Evolutionary conservation across 1,139 yeast genomes (phyloP).

Genomic region (Lipomyces yarrowii): DNA sequence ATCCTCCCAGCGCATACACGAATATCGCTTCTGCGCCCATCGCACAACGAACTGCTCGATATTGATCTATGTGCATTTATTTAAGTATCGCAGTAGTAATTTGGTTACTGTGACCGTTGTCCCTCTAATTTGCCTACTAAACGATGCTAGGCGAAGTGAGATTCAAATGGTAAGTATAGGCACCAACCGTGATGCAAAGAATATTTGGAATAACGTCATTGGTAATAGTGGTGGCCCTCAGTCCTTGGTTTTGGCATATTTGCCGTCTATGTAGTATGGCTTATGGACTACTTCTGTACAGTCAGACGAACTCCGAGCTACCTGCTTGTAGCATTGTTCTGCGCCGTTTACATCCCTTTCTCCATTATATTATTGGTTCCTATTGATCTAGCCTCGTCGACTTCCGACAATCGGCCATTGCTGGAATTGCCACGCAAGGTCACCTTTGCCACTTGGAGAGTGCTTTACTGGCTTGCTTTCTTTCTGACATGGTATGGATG

Average conservation of each 20-base stretch:
- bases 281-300: slow-evolving; percentile 45
- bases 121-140: neutral
- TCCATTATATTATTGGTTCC: slow-evolving; percentile 60
- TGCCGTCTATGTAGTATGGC: slow-evolving; percentile 41
- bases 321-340: slow-evolving; percentile 47
- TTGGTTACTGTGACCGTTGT: neutral
- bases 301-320: slow-evolving; percentile 46
- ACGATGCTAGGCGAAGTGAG: neutral
- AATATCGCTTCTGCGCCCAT: no score
- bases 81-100: neutral
- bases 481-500: slow-evolving; percentile 64
- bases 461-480: slow-evolving; percentile 81
- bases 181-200: neutral
- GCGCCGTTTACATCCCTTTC: slow-evolving; percentile 57
- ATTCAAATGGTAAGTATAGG: neutral
- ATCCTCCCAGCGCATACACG: no score
- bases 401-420: slow-evolving; percentile 37
- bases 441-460: slow-evolving; percentile 66
- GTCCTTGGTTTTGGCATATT: slow-evolving; percentile 43
- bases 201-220: neutral
- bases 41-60: neutral
- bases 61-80: neutral
- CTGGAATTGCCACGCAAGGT: slow-evolving; percentile 51
- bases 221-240: slow-evolving; percentile 39
- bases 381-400: slow-evolving; percentile 52